Base-by-base conservation (phyloP, 78 protist species). In the Capsaspora owczarzaki region DNA sequence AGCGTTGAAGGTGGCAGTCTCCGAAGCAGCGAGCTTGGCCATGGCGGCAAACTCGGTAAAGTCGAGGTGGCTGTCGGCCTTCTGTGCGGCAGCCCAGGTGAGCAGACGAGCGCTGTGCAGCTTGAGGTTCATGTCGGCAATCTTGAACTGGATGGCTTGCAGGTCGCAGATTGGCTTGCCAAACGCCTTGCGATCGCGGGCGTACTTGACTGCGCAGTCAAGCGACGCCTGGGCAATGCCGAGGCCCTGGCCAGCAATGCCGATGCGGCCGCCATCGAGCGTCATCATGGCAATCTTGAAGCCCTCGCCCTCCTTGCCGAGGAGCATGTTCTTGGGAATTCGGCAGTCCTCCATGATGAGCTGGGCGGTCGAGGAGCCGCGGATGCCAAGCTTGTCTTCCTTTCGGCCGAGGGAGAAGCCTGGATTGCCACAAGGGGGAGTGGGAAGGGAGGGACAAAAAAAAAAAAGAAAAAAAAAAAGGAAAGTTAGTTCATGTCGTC, bases 221-320 rank as follows among this genome's bases (percentile, higher is more conserved):
- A 90, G 87, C n/a, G 95, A 91, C 29, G 96, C 98, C 87, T 88
- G 89, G 1, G 95, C 98, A 5, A 96, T 80, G 31, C 98, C 98
- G 29, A 94, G 31, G 89, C 91, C 94, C 85, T 96, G 98, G 14
- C 93, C 90, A 16, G 94, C 98, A 74, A 95, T 93, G 71, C 98
- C 98, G 42, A 95, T 92, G 29, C 98, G 86, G 10, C 98, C 98
- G 33, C 89, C 96, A 85, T 95, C 94, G 41, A 95, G 81, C 8
- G 93, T 86, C 31, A 43, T 80, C 43, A 95, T 95, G 0, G 98
- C 96, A n/a, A 93, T 91, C 90, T 92, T 95, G 83, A 93, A 95
- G 31, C 98, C 98, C 75, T 84, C 74, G 29, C 98, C 98, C 0
- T 25, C 74, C 76, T 83, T 53, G 29, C 96, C 96, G 12, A 95